Evolutionary conservation across 805 yeast species (phyloP).

Genomic region (Barnettozyma sucrosica): DNA sequence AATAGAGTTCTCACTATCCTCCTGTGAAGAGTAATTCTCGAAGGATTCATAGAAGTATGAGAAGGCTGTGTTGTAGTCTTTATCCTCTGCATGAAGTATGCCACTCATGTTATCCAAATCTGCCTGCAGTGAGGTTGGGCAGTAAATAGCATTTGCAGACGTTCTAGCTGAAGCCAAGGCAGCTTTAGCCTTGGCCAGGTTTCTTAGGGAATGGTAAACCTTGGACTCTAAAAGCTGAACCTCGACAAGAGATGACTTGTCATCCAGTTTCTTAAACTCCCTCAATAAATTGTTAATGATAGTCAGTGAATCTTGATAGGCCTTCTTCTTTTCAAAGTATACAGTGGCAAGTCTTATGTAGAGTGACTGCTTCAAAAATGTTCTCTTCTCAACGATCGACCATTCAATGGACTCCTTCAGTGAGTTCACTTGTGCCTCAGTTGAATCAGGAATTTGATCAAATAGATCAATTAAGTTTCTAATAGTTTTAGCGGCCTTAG

Average conservation of each 20-base stretch:
- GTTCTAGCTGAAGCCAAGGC: constrained; percentile 93
- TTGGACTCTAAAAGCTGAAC: constrained; percentile 89
- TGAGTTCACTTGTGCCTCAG: constrained; percentile 66
- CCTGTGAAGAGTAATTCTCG: constrained; percentile 66
- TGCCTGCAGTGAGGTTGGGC: constrained; percentile 91
- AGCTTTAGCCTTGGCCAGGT: constrained; percentile 86
- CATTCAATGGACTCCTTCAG: constrained; percentile 80
- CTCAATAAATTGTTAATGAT: constrained; percentile 66
- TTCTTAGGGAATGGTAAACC: constrained; percentile 86
- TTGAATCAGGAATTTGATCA: constrained; percentile 53
- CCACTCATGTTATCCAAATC: constrained; percentile 95
- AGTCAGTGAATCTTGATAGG: constrained; percentile 63
- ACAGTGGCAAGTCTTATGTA: constrained; percentile 78
- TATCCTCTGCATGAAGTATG: constrained; percentile 91
- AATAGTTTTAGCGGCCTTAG: constrained; percentile 90
- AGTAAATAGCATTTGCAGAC: constrained; percentile 93
- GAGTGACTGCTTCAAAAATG: constrained; percentile 82
- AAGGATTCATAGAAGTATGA: constrained; percentile 94
- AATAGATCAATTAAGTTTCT: constrained; percentile 74
- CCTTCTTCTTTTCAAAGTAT: constrained; percentile 55
- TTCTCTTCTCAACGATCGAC: constrained; percentile 77
- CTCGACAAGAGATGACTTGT: constrained; percentile 90
- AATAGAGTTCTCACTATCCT: constrained; percentile 61
- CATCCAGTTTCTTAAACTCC: constrained; percentile 92
- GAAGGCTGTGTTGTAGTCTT: constrained; percentile 92